A percentile compares a stretch with the other conserved stretches of the same genome.
Evolutionary conservation across 257 asterid genomes (phyloP).

Genomic region (Solanum stenotomum): DNA sequence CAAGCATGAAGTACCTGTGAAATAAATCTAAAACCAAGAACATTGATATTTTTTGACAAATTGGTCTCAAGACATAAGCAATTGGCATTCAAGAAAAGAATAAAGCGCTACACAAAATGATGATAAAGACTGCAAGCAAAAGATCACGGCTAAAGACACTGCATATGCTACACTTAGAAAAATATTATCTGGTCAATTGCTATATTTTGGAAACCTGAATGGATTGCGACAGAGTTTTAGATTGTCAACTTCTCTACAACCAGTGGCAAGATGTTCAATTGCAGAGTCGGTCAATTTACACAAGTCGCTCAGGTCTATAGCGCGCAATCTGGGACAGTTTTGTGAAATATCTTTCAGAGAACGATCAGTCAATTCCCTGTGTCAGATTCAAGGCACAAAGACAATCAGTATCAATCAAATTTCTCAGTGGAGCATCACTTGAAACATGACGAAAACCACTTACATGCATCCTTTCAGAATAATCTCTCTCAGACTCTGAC

Average conservation of each 20-base stretch:
- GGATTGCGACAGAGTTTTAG: slow-evolving; percentile 56
- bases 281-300: slow-evolving; percentile 69
- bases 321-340: slow-evolving; percentile 43
- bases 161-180: background rate
- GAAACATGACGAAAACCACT: slow-evolving; percentile 12
- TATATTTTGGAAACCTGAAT: slow-evolving; percentile 48
- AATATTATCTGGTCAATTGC: background rate
- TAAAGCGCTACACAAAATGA: background rate
- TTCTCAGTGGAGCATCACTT: background rate
- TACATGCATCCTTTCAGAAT: slow-evolving; percentile 65
- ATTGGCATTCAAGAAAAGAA: background rate
- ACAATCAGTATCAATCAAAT: background rate
- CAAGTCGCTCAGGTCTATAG: slow-evolving; percentile 59
- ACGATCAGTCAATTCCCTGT: slow-evolving; percentile 67
- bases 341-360: slow-evolving; percentile 56
- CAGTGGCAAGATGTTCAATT: slow-evolving; percentile 74
- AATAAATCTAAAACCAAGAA: background rate
- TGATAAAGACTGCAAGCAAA: background rate
- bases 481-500: slow-evolving; percentile 77
- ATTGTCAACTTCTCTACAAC: slow-evolving; percentile 52
- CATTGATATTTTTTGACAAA: background rate
- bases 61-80: background rate
- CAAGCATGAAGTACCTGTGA: background rate
- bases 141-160: background rate
- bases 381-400: slow-evolving; percentile 1